These are phyloP conservation scores for Geotrichum phurueaensis DNA, from an alignment of 1,139 yeast genomes.

Conservation along the genomic window DNA sequence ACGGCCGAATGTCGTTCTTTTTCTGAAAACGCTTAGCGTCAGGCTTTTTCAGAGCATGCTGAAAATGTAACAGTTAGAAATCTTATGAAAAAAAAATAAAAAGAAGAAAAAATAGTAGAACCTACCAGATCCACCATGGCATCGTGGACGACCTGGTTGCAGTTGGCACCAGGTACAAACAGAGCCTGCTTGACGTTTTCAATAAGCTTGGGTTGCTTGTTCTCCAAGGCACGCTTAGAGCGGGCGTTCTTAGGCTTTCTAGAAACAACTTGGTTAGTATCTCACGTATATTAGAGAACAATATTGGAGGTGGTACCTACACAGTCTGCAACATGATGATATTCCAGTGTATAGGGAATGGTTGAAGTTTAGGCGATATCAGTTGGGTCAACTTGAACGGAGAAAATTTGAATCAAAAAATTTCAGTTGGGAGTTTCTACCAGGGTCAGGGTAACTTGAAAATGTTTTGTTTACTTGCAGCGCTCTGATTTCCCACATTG, in stretches of 20 bases:
- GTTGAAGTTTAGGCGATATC: background rate
- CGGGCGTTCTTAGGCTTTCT: slow-evolving; percentile 90
- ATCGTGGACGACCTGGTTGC: slow-evolving; percentile 77
- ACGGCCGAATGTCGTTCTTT: slow-evolving; percentile 86
- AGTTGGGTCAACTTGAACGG: background rate
- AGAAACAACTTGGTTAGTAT: background rate
- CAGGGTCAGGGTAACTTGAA: slow-evolving; percentile 10
- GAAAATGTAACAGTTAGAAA: background rate
- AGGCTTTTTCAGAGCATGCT: slow-evolving; percentile 85
- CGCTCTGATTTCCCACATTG: background rate
- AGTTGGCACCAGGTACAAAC: slow-evolving; percentile 83
- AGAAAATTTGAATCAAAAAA: slow-evolving; percentile 2
- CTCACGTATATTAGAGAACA: background rate
- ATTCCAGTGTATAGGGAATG: background rate
- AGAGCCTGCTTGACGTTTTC: slow-evolving; percentile 89
- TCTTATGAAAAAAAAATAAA: background rate
- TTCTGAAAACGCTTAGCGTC: slow-evolving; percentile 77
- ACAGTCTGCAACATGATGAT: slow-evolving; percentile 6
- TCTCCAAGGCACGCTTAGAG: slow-evolving; percentile 88
- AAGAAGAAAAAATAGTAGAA: slow-evolving; percentile 10
- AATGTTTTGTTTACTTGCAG: background rate
- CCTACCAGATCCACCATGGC: slow-evolving; percentile 68
- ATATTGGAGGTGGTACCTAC: background rate
- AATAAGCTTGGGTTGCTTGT: slow-evolving; percentile 77
- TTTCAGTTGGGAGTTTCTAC: slow-evolving; percentile 7